Conservation (phyloP, 2,329 filamentous ascomycete species). For the Massarina eburnea region DNA sequence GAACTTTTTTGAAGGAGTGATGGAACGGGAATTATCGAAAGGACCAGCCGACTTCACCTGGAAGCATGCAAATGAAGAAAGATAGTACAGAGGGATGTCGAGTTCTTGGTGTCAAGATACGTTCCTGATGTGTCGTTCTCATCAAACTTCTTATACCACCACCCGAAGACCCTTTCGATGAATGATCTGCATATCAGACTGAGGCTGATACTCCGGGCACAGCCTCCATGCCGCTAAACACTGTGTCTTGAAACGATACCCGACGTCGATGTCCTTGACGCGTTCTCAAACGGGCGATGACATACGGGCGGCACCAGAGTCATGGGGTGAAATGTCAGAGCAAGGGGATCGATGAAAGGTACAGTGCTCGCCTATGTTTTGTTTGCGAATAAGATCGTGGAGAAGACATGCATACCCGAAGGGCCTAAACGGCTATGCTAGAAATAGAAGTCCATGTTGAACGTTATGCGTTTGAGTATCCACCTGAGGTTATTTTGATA, state of each 20-base stretch:
- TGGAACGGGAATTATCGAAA: conserved; percentile 7
- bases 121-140: conserved; percentile 8
- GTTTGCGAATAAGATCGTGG: conserved; percentile 23
- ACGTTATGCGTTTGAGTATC: conserved; percentile 29
- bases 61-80: conserved; percentile 14
- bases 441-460: conserved; percentile 5
- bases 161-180: conserved; percentile 2
- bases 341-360: no score
- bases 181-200: conserved; percentile 8
- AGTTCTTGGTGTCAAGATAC: conserved; percentile 1
- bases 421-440: conserved; percentile 20
- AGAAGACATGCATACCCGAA: conserved; percentile 11
- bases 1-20: conserved; percentile 3
- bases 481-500: neutral
- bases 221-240: conserved; percentile 13
- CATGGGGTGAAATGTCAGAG: conserved; percentile 5
- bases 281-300: conserved; percentile 13
- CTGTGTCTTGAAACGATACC: conserved; percentile 22
- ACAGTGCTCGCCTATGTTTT: conserved; percentile 5
- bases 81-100: conserved; percentile 4
- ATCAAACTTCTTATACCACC: conserved; percentile 18
- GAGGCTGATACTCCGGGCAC: conserved; percentile 19
- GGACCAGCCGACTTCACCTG: conserved; percentile 22
- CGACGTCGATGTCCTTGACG: conserved; percentile 6
- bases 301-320: conserved; percentile 14